These are phyloP conservation scores for Tympanopsis confertula DNA, from an alignment of 2,329 filamentous ascomycete genomes.

Conservation along the genomic window DNA sequence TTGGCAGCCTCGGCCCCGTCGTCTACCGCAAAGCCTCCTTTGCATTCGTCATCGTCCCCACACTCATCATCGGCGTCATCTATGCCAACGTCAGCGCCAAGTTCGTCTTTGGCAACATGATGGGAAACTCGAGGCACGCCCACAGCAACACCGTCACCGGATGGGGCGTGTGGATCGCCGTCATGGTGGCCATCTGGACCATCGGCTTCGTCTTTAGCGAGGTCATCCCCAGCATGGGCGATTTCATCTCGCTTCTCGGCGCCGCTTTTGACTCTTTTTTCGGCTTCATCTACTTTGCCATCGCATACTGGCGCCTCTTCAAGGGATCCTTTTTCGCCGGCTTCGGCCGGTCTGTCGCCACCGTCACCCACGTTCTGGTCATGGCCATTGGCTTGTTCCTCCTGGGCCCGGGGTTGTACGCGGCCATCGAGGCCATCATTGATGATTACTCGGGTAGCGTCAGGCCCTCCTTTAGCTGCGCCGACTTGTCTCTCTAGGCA, in stretches of 20 bases:
- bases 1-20: constrained; percentile 28
- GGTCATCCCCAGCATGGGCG: constrained; percentile 34
- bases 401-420: constrained; percentile 37
- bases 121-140: constrained; percentile 28
- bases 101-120: constrained; percentile 28
- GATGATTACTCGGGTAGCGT: constrained; percentile 30
- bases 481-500: constrained; percentile 29
- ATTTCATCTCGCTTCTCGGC: constrained; percentile 33
- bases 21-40: constrained; percentile 35
- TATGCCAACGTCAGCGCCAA: constrained; percentile 35
- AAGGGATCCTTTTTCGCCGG: constrained; percentile 23
- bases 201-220: constrained; percentile 33
- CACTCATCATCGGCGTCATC: constrained; percentile 33
- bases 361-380: constrained; percentile 29
- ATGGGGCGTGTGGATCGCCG: constrained; percentile 28
- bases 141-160: constrained; percentile 33
- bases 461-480: constrained; percentile 34
- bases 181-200: constrained; percentile 29
- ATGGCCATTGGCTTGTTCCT: constrained; percentile 33
- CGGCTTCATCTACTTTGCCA: constrained; percentile 36
- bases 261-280: constrained; percentile 36
- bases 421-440: constrained; percentile 37
- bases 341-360: constrained; percentile 22
- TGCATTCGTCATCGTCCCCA: constrained; percentile 36
- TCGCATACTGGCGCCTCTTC: constrained; percentile 34